Evolutionary conservation across 2,329 filamentous ascomycete genomes (phyloP).

Genomic region (Exserohilum turcica): DNA sequence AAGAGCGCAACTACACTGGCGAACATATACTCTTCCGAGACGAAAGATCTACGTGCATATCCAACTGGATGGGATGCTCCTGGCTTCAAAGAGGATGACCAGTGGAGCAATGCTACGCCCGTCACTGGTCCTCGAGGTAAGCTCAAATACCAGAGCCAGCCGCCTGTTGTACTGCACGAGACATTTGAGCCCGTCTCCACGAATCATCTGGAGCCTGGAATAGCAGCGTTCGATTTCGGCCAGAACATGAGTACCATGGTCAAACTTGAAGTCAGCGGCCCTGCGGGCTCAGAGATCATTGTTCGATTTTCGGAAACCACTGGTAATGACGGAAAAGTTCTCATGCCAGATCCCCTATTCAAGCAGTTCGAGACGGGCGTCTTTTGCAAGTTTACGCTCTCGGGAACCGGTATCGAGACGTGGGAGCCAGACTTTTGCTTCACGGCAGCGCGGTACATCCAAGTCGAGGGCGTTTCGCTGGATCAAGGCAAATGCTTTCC

Average conservation of each 20-base stretch:
- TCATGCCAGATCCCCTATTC: slow-evolving; percentile 52
- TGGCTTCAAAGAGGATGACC: slow-evolving; percentile 31
- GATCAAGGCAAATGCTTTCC: slow-evolving; percentile 32
- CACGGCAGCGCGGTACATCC: slow-evolving; percentile 51
- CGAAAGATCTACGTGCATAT: slow-evolving; percentile 45
- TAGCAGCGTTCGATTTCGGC: slow-evolving; percentile 40
- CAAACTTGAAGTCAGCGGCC: slow-evolving; percentile 33
- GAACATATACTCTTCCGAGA: slow-evolving; percentile 51
- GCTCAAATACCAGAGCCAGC: slow-evolving; percentile 50
- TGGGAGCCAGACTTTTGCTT: slow-evolving; percentile 53
- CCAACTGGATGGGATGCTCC: slow-evolving; percentile 41
- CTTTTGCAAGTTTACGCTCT: slow-evolving; percentile 48
- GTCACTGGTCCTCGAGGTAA: slow-evolving; percentile 50
- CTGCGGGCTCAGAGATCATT: slow-evolving; percentile 35
- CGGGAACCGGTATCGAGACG: slow-evolving; percentile 37
- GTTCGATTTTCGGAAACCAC: slow-evolving; percentile 42
- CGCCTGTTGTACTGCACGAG: slow-evolving; percentile 48
- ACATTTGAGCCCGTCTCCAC: slow-evolving; percentile 39
- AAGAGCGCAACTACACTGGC: slow-evolving; percentile 50
- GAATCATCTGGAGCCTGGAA: slow-evolving; percentile 26
- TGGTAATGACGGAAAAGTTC: slow-evolving; percentile 39
- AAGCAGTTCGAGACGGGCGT: slow-evolving; percentile 47
- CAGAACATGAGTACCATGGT: slow-evolving; percentile 45
- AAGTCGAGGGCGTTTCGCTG: slow-evolving; percentile 48
- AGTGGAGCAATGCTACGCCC: slow-evolving; percentile 45